Evolutionary conservation across 1,284 basidiomycete species (phyloP).

Genomic region (Leccinum fuscescens): DNA sequence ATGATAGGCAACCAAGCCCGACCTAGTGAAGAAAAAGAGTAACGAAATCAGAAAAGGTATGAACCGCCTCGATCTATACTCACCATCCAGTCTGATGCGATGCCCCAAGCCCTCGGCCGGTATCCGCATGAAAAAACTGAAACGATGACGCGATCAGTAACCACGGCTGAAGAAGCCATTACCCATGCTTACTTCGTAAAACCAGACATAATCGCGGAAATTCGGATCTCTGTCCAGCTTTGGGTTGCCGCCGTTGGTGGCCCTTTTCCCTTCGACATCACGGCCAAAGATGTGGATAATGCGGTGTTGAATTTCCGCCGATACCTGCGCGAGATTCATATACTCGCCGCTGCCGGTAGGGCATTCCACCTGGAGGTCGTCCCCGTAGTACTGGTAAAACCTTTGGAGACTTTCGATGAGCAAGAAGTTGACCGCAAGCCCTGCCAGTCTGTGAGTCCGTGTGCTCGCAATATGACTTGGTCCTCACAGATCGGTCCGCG

Average conservation of each 20-base stretch:
- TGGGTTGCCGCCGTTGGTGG: conserved; percentile 87
- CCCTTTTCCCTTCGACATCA: conserved; percentile 81
- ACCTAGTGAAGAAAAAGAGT: conserved; percentile 45
- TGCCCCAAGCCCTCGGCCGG: conserved; percentile 88
- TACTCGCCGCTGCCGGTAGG: conserved; percentile 93
- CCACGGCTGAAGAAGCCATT: not conserved
- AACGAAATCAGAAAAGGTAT: not conserved
- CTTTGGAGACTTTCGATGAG: conserved; percentile 92
- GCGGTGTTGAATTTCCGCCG: conserved; percentile 96
- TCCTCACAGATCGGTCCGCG: conserved; percentile 76
- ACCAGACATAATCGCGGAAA: conserved; percentile 95
- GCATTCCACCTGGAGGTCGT: conserved; percentile 88
- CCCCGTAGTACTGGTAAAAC: conserved; percentile 96
- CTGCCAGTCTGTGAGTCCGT: conserved; percentile 22
- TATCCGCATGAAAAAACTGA: conserved; percentile 94
- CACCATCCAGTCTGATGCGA: conserved; percentile 98
- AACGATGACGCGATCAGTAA: conserved; percentile 6
- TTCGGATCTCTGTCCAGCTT: conserved; percentile 92
- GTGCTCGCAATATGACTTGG: not conserved
- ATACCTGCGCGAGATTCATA: conserved; percentile 91
- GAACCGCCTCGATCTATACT: conserved; percentile 23
- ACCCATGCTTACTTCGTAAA: conserved; percentile 70
- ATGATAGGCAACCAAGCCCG: conserved; percentile 89
- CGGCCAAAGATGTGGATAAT: conserved; percentile 96
- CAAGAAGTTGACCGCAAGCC: conserved; percentile 95